Percentiles rank a stretch among this genome's conserved stretches.
Evolutionary conservation across 2,329 filamentous ascomycete genomes (phyloP).

Genomic region (Aspergillus tamarii): DNA sequence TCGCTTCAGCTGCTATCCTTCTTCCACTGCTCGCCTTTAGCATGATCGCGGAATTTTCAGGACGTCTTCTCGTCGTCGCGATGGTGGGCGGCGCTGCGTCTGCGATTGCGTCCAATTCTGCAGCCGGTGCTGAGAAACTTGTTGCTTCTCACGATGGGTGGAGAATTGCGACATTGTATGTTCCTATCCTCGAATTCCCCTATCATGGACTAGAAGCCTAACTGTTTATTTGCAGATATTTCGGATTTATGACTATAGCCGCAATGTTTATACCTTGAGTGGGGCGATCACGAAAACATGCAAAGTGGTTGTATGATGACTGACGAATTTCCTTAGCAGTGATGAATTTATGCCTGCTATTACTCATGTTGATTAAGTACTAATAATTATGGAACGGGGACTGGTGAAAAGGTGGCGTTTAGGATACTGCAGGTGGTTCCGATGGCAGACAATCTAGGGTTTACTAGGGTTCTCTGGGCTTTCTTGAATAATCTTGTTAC

Average conservation of each 20-base stretch:
- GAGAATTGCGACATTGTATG: conserved; percentile 44
- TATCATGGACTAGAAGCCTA: not conserved
- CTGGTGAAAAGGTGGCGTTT: not conserved
- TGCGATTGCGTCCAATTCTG: conserved; percentile 41
- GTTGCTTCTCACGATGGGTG: conserved; percentile 45
- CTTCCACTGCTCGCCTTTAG: conserved; percentile 63
- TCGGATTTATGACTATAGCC: conserved; percentile 43
- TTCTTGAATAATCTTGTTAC: not conserved
- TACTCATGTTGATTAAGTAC: not conserved
- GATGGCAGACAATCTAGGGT: not conserved
- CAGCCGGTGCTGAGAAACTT: conserved; percentile 37
- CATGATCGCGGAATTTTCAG: conserved; percentile 59
- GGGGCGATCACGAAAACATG: not conserved
- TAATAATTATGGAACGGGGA: not conserved
- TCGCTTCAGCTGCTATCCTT: conserved; percentile 56
- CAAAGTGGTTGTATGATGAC: not conserved
- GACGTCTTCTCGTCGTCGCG: conserved; percentile 60
- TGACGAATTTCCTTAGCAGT: not conserved
- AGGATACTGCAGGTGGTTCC: not conserved
- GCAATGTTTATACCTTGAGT: conserved; percentile 42
- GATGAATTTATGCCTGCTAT: not conserved
- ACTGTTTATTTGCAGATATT: conserved; percentile 35
- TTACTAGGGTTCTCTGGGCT: no score
- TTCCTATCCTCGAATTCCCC: not conserved
- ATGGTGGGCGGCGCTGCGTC: conserved; percentile 55